Evolutionary conservation across 805 yeast genomes (phyloP), one percentile per base, ranked within the genome.

Genomic region (Kodamaea nitidulidarum): DNA sequence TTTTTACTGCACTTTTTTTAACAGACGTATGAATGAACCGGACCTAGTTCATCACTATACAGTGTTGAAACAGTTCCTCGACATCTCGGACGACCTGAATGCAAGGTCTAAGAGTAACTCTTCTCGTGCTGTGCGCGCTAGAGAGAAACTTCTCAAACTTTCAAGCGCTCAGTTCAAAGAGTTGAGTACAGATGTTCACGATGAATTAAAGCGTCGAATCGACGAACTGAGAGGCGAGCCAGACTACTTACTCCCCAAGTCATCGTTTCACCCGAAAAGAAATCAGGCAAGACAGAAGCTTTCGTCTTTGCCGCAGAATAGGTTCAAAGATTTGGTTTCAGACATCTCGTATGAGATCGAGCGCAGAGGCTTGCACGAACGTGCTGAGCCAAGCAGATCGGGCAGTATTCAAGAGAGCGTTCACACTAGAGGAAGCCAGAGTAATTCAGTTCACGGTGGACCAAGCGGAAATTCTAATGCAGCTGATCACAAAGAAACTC

Each of bases 271-370:
- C 60, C 90, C 95, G 31, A 90, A 88, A 56, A 76, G 99, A 55
- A 95, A 93, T 56, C 95, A 88, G 60, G 98, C 98, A 2, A 75
- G 99, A 51, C 86, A 86, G 60, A 91, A 90, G 63, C 73, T 93
- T 49, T 83, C 96, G 4, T 79, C 85, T 35, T 74, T 93, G 42
- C 93, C 96, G 2, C 80, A 81, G 36, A 60, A 81, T 3, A 66
- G 98, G 44, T 93, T 93, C 65, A 81, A 82, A 50, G 98, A 91
- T 58, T 75, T 93, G 57, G 95, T 88, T 14, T 81, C 84, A 42
- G 99, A 93, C 58, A 88, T 93, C 31, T 69, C 84, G 31, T 86
- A 68, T 58, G 98, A 93, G 60, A 85, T 88, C 36, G 88, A 84
- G 53, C 76, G 96, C 53, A 69, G 96, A 50, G 70, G 72, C 17